Base-by-base conservation (phyloP, 768 basidiomycete species). In the Lactarius tabidus region DNA sequence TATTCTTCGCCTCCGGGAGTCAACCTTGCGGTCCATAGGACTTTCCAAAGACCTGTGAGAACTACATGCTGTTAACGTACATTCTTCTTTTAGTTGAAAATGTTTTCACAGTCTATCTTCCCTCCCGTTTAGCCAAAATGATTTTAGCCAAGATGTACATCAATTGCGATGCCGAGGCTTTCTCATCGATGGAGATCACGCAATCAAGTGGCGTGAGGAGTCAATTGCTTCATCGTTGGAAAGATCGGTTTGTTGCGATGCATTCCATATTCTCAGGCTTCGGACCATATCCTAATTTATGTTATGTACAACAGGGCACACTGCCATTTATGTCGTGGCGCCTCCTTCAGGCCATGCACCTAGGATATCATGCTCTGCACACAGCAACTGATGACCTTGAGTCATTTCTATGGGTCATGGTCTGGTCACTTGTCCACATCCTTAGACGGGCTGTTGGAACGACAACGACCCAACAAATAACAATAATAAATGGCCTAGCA, bases 211-310 rank as follows among this genome's bases (percentile, higher is more conserved):
- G 55, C 26, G 26, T 1, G 8, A 28, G 18, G 7, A 10, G 6
- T 3, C 23, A 8, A 8, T 10, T 1, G 15, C 39, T 0, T 29
- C 2, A 20, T 8, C 6, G 9, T 6, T 6, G 18, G 57, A 59
- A 33, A 20, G 17, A 45, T 28, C n/a, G 26, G 61, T 57, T 28
- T 1, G 61, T 48, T 23, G 43, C 9, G n/a, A 1, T 6, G 0
- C 0, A 8, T 3, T 2, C 6, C 20, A 17, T n/a, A 8, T 1
- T 0, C 6, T 28, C 20, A 6, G 15, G 6, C 6, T 28, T 28
- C 6, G 15, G 6, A 20, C 3, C 14, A 10, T 26, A 12, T n/a
- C 10, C 28, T 15, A 8, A 15, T 18, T 23, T n/a, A n/a, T n/a
- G 31, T 7, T 3, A 12, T 23, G 9, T n/a, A 5, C 23, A 33